Base-by-base conservation (phyloP, 2,329 filamentous ascomycete genomes). In the Cladosporium oxysporum region DNA sequence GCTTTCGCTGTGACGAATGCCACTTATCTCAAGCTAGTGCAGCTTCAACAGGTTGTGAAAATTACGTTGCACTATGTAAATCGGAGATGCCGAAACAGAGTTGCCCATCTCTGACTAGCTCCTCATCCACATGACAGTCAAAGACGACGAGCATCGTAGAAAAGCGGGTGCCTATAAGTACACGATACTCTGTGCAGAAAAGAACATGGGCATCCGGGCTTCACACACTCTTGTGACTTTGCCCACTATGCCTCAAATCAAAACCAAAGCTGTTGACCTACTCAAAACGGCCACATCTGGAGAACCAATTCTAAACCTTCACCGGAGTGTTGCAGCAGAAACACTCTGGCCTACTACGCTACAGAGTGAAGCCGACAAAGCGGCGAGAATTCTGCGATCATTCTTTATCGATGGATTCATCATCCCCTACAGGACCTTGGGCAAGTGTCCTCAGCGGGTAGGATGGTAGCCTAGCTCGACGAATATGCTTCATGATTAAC, bases 391-490 rank as follows among this genome's bases (percentile, higher is more conserved):
- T 4, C 8, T 53, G 50, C 50, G 50, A 28, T 53, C 50, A 53
- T 53, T 53, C 26, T 53, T 53, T 12, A 53, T 53, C 50, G 50
- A 53, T 53, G 50, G 50, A 16, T 16, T 53, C 50, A 53, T 53
- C 50, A 31, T 53, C 31, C 50, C 50, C 1, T 53, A 53, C 23
- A 29, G 50, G 50, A 53, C 50, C 18, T 28, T 53, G 26, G 50
- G 50, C 2, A 53, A 18, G 18, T 53, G 50, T 18, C 50, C 50
- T 31, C 50, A 31, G 26, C 12, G 28, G 12, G 26, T 53, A 18
- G 18, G 50, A 31, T 2, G 26, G 18, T 4, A 16, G 26, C 26
- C 11, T 14, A n/a, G 4, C 18, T 18, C 50, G 26, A 7, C 14
- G 26, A 18, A 7, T 53, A 16, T 31, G 16, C 5, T 2, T 18